Evolutionary conservation across 345 rosid genomes (phyloP).

Genomic region (Rubroshorea leprosula): DNA sequence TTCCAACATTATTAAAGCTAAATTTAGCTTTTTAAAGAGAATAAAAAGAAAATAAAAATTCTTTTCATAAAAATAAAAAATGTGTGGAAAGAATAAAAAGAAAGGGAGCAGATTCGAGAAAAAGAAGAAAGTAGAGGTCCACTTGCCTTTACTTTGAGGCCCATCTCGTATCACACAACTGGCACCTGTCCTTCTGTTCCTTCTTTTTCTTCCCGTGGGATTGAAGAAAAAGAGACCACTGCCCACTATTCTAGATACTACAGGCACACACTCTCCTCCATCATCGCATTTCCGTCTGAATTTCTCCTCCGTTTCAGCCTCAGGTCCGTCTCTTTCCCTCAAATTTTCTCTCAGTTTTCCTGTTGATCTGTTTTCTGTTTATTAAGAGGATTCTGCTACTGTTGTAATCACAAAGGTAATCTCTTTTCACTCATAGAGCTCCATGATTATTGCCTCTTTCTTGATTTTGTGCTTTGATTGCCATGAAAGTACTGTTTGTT

Average conservation of each 20-base stretch:
- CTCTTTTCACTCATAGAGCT: too few relatives aligned
- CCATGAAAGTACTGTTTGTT: too few relatives aligned
- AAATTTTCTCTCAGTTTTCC: neutral
- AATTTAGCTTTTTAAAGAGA: too few relatives aligned
- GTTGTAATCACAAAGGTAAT: too few relatives aligned
- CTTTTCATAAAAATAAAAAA: neutral
- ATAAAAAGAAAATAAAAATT: too few relatives aligned
- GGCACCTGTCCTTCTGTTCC: neutral
- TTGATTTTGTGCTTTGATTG: neutral
- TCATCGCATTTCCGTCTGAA: neutral
- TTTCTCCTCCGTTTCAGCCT: neutral
- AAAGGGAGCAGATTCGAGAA: too few relatives aligned
- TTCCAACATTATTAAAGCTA: too few relatives aligned
- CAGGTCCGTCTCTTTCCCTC: neutral
- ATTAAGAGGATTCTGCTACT: neutral
- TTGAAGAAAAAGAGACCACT: conserved; percentile 1
- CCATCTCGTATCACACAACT: neutral
- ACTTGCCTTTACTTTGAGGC: neutral
- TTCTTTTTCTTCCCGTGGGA: conserved; percentile 1
- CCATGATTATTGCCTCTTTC: neutral
- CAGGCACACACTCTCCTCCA: neutral
- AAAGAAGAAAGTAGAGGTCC: neutral
- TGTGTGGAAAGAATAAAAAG: neutral
- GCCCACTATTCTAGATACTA: neutral
- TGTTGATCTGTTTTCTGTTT: neutral